Percentiles rank a stretch among this genome's conserved stretches.
Evolutionary conservation across 176 grass and related monocot species (phyloP).

Genomic region (sorghum (Sorghum bicolor)): DNA sequence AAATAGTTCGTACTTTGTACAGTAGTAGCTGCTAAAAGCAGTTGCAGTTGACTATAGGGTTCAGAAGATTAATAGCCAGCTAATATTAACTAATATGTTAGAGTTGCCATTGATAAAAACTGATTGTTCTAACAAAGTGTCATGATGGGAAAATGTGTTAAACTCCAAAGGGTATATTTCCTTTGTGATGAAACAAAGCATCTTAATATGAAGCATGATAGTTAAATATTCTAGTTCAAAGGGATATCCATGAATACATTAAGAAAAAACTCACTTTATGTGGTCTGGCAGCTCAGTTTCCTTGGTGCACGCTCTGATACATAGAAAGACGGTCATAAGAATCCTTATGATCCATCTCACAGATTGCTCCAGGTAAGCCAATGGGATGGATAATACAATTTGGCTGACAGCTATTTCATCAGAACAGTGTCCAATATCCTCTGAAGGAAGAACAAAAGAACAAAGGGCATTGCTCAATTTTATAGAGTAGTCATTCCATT

Average conservation of each 20-base stretch:
- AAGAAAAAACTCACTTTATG: conserved; percentile 56
- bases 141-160: not conserved
- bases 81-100: conserved; percentile 4
- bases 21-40: not conserved
- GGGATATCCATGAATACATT: not conserved
- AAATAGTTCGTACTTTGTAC: conserved; percentile 2
- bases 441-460: conserved; percentile 70
- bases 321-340: conserved; percentile 75
- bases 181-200: not conserved
- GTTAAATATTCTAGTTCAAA: conserved; percentile 7
- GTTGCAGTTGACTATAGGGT: conserved; percentile 3
- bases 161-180: not conserved
- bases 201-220: not conserved
- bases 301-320: conserved; percentile 66
- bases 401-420: conserved; percentile 49
- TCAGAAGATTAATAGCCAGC: not conserved
- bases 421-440: conserved; percentile 47
- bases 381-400: conserved; percentile 52
- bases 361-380: conserved; percentile 75
- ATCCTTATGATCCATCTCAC: conserved; percentile 87
- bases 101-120: conserved; percentile 1
- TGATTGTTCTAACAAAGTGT: conserved; percentile 4
- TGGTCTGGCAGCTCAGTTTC: conserved; percentile 62
- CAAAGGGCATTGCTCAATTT: conserved; percentile 77
- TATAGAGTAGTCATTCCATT: conserved; percentile 76